Evolutionary conservation across 129 eudicot species (phyloP), one percentile per base, ranked within the genome.

Genomic region (Centella asiatica): DNA sequence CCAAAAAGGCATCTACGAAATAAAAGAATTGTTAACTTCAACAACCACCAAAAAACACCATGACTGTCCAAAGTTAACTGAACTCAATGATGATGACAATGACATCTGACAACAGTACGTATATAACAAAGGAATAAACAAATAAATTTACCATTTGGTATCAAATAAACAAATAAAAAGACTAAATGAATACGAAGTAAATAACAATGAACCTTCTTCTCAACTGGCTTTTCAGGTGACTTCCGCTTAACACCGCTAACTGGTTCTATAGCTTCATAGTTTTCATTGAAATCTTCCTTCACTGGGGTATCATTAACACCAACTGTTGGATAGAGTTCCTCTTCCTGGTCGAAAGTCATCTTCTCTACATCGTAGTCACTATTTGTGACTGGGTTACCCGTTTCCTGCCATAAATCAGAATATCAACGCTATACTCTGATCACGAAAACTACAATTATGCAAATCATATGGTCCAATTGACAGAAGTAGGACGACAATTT

Each of bases 331-430:
- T 81, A 81, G 44, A 90, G 76, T 62, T 90, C 97, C 70, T 86
- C 97, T 72, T 89, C 95, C 70, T 65, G 66, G 64, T 73, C 72
- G 66, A 82, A 89, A 10, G 79, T 76, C 97, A 89, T 89, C 29
- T 80, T 85, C 29, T 90, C 94, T 28, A 69, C 78, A 72, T 56
- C 87, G 73, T 81, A 90, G 27, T 86, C 95, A 25, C 56, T 72
- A 56, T 51, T 79, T 60, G 78, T 60, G 37, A 60, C 15, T 4
- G 63, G 18, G 34, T 74, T 48, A 26, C 22, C 60, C 10, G 18
- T 58, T 14, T 58, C 93, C 86, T 84, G 28, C 45, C 56, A 25
- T 44, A 77, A 50, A 24, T 22, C 46, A 76, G 39, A 53, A n/a
- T 40, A 44, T 19, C 64, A 2, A 48, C 52, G 57, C 29, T 23